Evolutionary conservation across 805 yeast species (phyloP), one percentile per base, ranked within the genome.

Genomic region (Kodamaea neixiangensis): DNA sequence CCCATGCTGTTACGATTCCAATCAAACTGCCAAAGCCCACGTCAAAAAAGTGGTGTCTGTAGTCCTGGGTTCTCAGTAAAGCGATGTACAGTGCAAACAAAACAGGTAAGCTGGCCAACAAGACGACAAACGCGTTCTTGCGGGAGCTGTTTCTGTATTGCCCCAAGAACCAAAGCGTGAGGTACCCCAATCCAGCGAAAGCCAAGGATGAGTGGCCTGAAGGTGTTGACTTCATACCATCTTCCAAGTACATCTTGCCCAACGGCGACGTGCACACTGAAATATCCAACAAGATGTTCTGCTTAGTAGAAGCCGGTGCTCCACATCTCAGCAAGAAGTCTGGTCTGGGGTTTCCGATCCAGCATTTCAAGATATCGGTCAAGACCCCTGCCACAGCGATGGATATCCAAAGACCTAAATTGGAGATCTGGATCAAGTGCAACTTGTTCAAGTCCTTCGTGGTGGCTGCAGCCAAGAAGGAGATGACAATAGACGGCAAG

Each of bases 181-280:
- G 66, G 62, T 66, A 81, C 7, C 71, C 63, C 48, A 81, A 65
- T 1, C 82, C 81, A 13, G 78, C 65, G 59, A 81, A 82, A n/a
- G 83, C 72, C 37, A 76, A 69, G 2, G 82, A 72, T 7, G 81
- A 68, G 57, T 81, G 86, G 19, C 86, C 86, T 6, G 82, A 77
- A 0, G 86, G 86, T 5, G 83, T 76, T 21, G 80, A 73, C 53
- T 80, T 72, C 73, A 79, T 74, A 2, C 86, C 86, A 55, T 81
- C 86, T 14, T 59, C 54, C 21, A 82, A 62, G 37, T 50, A 45
- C 20, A 50, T 20, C 7, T 48, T 41, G 1, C 68, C 68, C 52
- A 60, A 55, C 2, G 68, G 68, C 2, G 62, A 60, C 2, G 66
- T 55, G 41, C 68, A 64, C 25, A 62, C 66, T 7, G 58, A 54